Evolutionary conservation across 208 protist species (phyloP), one percentile per base, ranked within the genome.

Genomic region (Entamoeba nuttalli): DNA sequence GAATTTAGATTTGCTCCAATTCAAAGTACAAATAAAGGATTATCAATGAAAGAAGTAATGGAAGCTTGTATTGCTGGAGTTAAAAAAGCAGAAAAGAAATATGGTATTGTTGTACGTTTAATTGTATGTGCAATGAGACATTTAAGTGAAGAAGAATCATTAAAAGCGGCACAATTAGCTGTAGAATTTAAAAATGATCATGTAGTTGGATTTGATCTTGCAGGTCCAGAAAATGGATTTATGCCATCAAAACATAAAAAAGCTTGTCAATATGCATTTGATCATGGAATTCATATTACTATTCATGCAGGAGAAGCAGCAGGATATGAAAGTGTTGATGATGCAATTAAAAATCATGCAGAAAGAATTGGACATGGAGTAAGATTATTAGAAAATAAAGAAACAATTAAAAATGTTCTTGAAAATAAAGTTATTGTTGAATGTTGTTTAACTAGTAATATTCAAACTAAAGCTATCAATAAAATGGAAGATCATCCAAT

Each of bases 171-270:
- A 25, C 14, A 95, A 52, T 62, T 96, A 35, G 93, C 52, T 0
- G 14, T 95, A 9, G 41, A 62, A 30, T 95, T 55, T 57, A 84
- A 48, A 25, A 71, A 96, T 41, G 15, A 14, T 14, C 51, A 93
- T 44, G 95, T 96, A 25, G 96, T 95, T 44, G 96, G n/a, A 15
- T 96, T 96, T 94, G 96, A 95, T 48, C 19, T 96, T 25, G 94
- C 94, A 44, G 95, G 95, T 35, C 69, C 94, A 48, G 95, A 96
- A 93, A 14, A 94, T 50, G 94, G 95, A 35, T 44, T 69, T 25
- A 7, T 44, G 4, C 11, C 53, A 44, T 11, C 25, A 2, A 15
- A 0, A 7, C 51, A 94, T 71, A 50, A 21, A 35, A 41, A 93
- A 51, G 93, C 95, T 4, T 48, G 73, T 17, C 30, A 95, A 5